phyloP scores from a whole-genome alignment of 2,329 filamentous ascomycete species.

The Conoideocrella luteorostrata region DNA sequence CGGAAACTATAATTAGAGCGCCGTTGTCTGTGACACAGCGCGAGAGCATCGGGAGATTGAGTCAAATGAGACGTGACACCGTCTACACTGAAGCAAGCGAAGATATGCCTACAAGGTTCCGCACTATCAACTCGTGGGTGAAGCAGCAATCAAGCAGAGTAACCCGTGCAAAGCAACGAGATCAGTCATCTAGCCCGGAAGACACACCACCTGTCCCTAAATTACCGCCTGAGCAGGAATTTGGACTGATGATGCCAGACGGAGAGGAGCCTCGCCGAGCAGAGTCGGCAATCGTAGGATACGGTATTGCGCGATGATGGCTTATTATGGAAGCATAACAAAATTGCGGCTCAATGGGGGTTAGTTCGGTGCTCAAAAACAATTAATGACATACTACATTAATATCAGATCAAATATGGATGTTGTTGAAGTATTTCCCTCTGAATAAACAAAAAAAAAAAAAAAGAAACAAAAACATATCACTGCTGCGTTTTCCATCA shows the following conservation, averaged over 20 bases:
- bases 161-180: slow-evolving; percentile 37
- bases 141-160: slow-evolving; percentile 54
- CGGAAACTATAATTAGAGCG: slow-evolving; percentile 12
- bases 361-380: too few species aligned
- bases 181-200: slow-evolving; percentile 11
- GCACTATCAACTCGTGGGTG: slow-evolving; percentile 57
- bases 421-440: too few species aligned
- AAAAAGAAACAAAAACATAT: too few species aligned
- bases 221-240: slow-evolving; percentile 38
- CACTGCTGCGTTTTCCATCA: too few species aligned
- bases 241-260: slow-evolving; percentile 46
- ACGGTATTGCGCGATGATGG: slow-evolving; percentile 6
- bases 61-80: slow-evolving; percentile 37
- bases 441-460: too few species aligned
- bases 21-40: slow-evolving; percentile 9
- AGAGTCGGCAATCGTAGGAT: slow-evolving; percentile 17
- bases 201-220: slow-evolving; percentile 34
- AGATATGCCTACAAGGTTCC: slow-evolving; percentile 49
- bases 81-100: slow-evolving; percentile 47
- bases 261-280: slow-evolving; percentile 39
- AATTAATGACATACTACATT: too few species aligned
- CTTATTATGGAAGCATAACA: neutral
- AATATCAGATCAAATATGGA: too few species aligned
- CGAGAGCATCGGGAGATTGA: slow-evolving; percentile 8
- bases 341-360: too few species aligned